phyloP scores from a whole-genome alignment of 805 yeast species.

The Groenewaldozyma salmanticensis region DNA sequence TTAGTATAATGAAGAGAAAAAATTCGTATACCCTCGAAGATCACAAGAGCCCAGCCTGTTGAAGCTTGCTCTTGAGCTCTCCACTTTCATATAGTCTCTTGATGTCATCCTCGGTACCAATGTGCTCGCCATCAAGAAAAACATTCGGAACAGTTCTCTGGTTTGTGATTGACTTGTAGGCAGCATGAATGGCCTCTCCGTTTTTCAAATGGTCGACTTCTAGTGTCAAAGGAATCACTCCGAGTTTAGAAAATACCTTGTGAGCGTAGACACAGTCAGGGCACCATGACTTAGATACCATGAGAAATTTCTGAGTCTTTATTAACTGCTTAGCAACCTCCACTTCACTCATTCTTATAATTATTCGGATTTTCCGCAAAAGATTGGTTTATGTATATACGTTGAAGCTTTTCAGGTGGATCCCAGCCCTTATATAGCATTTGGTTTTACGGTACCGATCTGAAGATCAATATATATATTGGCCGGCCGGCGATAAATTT shows the following conservation, averaged over 20 bases:
- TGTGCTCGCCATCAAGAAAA: slow-evolving; percentile 47
- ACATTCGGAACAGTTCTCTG: slow-evolving; percentile 64
- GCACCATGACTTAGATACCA: slow-evolving; percentile 68
- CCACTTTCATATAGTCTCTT: slow-evolving; percentile 14
- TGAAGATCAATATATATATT: background rate
- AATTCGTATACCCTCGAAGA: too few relatives aligned
- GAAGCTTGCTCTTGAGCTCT: slow-evolving; percentile 13
- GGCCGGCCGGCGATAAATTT: too few relatives aligned
- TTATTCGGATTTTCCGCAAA: background rate
- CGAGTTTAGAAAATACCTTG: slow-evolving; percentile 43
- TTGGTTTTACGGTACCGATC: too few relatives aligned
- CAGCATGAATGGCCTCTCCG: slow-evolving; percentile 44
- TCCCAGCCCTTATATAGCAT: too few relatives aligned
- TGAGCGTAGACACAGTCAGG: slow-evolving; percentile 65
- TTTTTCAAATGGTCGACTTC: slow-evolving; percentile 52
- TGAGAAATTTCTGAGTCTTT: slow-evolving; percentile 37
- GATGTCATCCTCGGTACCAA: slow-evolving; percentile 42
- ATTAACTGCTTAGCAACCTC: slow-evolving; percentile 39
- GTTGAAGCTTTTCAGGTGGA: too few relatives aligned
- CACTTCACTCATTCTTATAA: slow-evolving; percentile 6
- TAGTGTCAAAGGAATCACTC: slow-evolving; percentile 42
- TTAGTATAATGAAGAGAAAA: too few relatives aligned
- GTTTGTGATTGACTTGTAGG: slow-evolving; percentile 47
- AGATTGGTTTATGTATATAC: too few relatives aligned
- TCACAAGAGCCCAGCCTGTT: too few relatives aligned